phyloP scores from a whole-genome alignment of 805 yeast genomes.

The Candida silvicultrix region DNA sequence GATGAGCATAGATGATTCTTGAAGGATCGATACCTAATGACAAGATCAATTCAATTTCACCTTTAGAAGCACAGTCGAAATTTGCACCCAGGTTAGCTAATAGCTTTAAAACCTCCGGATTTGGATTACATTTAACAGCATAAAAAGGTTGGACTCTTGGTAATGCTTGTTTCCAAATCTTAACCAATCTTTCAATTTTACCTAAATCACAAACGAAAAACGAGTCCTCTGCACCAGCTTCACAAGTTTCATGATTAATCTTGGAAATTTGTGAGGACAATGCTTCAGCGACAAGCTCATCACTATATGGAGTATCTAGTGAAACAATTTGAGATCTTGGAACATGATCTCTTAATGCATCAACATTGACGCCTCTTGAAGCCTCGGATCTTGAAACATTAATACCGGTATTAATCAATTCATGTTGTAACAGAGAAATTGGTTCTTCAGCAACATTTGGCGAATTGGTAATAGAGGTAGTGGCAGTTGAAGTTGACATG shows the following conservation, averaged over 20 bases:
- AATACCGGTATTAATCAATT: not conserved
- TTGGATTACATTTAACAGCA: slow-evolving; percentile 93
- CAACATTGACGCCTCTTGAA: not conserved
- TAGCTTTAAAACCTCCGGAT: slow-evolving; percentile 47
- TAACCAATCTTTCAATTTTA: slow-evolving; percentile 53
- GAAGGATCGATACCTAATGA: slow-evolving; percentile 55
- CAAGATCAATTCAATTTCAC: slow-evolving; percentile 68
- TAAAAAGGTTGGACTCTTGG: slow-evolving; percentile 83
- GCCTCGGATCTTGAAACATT: not conserved
- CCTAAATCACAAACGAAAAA: slow-evolving; percentile 86
- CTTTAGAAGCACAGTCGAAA: slow-evolving; percentile 91
- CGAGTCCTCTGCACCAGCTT: slow-evolving; percentile 75
- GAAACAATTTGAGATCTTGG: not conserved
- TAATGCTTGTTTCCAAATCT: slow-evolving; percentile 56
- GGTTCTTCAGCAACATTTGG: not conserved
- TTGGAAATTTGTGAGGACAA: slow-evolving; percentile 31
- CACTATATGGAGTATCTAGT: slow-evolving; percentile 26
- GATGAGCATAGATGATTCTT: slow-evolving; percentile 85
- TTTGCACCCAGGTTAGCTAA: slow-evolving; percentile 62
- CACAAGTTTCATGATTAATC: slow-evolving; percentile 53
- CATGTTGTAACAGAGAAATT: not conserved
- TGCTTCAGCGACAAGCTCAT: slow-evolving; percentile 31
- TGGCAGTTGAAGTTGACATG: not conserved
- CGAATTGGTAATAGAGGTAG: not conserved
- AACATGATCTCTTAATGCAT: not conserved